These are phyloP conservation scores for Mucor circinelloides DNA, from an alignment of 371 early-diverging fungal genomes.

Conservation along the genomic window DNA sequence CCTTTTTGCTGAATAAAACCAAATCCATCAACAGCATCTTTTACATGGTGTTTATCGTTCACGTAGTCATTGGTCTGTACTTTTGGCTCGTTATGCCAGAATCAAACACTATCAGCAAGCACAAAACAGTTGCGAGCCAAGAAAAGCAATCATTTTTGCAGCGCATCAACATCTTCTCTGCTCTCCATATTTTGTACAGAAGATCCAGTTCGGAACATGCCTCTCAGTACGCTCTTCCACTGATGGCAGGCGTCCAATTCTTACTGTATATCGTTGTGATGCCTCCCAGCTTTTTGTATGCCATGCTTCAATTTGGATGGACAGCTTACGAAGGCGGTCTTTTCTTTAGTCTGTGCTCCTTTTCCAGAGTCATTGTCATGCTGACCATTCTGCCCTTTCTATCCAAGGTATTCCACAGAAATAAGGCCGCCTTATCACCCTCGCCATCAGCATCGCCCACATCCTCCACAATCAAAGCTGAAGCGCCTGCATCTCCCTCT, in stretches of 20 bases:
- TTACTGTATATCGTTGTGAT: slow-evolving; percentile 22
- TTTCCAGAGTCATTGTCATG: slow-evolving; percentile 30
- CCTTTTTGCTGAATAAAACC: slow-evolving; percentile 22
- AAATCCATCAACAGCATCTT: slow-evolving; percentile 32
- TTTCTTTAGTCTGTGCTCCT: slow-evolving; percentile 23
- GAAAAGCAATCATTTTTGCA: slow-evolving; percentile 10
- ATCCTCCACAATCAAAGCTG: neutral
- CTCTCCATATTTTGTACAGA: slow-evolving; percentile 27
- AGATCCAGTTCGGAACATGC: slow-evolving; percentile 3
- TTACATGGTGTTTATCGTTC: slow-evolving; percentile 23
- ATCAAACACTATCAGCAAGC: slow-evolving; percentile 23
- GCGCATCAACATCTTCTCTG: slow-evolving; percentile 39
- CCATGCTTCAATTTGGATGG: slow-evolving; percentile 48
- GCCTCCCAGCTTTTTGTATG: slow-evolving; percentile 46
- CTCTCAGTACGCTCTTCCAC: slow-evolving; percentile 26
- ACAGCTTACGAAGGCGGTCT: slow-evolving; percentile 48
- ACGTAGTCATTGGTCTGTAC: neutral
- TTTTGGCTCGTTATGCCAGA: slow-evolving; percentile 42
- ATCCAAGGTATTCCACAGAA: slow-evolving; percentile 17
- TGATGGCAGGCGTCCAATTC: slow-evolving; percentile 28
- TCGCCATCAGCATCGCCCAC: neutral
- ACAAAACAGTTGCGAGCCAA: neutral
- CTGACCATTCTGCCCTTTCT: slow-evolving; percentile 32
- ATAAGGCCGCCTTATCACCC: neutral
- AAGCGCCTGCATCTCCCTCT: neutral